These are phyloP conservation scores for Dendrobium chrysotoxum DNA, from an alignment of 106 monocot species.

Conservation along the genomic window DNA sequence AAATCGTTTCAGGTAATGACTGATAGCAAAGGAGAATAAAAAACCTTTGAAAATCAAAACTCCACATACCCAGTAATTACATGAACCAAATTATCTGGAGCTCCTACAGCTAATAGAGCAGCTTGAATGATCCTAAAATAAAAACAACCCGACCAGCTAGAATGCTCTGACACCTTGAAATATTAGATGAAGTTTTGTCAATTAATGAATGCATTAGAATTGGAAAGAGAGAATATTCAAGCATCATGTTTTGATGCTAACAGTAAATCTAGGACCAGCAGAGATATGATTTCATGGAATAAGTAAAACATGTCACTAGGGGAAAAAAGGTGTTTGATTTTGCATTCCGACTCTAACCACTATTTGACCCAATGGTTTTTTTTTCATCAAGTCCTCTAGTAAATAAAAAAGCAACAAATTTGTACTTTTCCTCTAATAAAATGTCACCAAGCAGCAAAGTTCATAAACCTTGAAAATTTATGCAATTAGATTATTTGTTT, in stretches of 20 bases:
- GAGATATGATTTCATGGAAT: not conserved
- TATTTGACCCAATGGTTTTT: not conserved
- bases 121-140: conserved; percentile 91
- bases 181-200: not conserved
- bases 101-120: conserved; percentile 92
- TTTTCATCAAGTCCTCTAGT: not conserved
- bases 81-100: conserved; percentile 94
- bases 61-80: conserved; percentile 85
- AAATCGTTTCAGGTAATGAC: not conserved
- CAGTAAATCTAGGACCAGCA: not conserved
- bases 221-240: not conserved
- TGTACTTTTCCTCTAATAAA: not conserved
- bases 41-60: not conserved
- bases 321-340: not conserved
- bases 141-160: conserved; percentile 99
- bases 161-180: conserved; percentile 93
- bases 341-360: not conserved
- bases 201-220: not conserved
- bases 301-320: not conserved
- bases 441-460: not conserved
- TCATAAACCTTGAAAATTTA: not conserved
- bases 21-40: not conserved
- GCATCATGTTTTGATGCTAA: not conserved
- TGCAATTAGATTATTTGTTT: not conserved
- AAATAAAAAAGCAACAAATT: not conserved